Evolutionary conservation across 2,329 filamentous ascomycete genomes (phyloP).

Genomic region (Bipolaris victoriae): DNA sequence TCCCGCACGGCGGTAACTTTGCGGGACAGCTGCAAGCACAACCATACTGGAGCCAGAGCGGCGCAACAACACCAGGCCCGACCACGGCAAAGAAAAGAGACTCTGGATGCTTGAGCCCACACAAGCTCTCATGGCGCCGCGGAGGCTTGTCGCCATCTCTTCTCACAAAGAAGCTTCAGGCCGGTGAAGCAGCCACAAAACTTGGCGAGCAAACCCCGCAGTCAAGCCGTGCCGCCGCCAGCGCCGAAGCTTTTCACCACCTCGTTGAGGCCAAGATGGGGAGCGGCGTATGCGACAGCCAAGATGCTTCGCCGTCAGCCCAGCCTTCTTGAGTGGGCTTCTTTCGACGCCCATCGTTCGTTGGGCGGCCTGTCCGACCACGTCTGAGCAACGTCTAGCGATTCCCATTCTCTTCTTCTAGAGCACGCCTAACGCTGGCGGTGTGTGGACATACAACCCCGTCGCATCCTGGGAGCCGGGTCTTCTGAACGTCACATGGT

Average conservation of each 20-base stretch:
- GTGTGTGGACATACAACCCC: neutral
- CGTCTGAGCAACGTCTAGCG: neutral
- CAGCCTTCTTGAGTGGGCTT: slow-evolving; percentile 40
- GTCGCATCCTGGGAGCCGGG: neutral
- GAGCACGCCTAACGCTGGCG: neutral
- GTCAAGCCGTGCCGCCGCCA: slow-evolving; percentile 23
- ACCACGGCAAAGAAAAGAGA: neutral
- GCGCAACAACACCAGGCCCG: neutral
- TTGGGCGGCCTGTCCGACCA: neutral
- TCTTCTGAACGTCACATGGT: slow-evolving; percentile 2
- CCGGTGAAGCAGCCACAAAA: slow-evolving; percentile 31
- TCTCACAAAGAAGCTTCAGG: slow-evolving; percentile 32
- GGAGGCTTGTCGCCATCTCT: slow-evolving; percentile 30
- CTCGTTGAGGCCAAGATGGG: slow-evolving; percentile 29
- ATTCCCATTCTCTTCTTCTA: no score
- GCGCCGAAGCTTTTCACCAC: slow-evolving; percentile 11
- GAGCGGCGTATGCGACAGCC: slow-evolving; percentile 13
- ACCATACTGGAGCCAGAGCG: neutral
- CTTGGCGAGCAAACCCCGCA: slow-evolving; percentile 38
- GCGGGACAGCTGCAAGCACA: neutral
- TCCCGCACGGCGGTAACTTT: slow-evolving; percentile 11
- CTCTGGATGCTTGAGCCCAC: slow-evolving; percentile 6
- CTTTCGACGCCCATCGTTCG: slow-evolving; percentile 36
- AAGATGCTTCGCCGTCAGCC: slow-evolving; percentile 33
- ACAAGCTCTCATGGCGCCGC: slow-evolving; percentile 32